Evolutionary conservation across 495 filamentous ascomycete species (phyloP), one percentile per base, ranked within the genome.

Genomic region (Immersiella caudata): DNA sequence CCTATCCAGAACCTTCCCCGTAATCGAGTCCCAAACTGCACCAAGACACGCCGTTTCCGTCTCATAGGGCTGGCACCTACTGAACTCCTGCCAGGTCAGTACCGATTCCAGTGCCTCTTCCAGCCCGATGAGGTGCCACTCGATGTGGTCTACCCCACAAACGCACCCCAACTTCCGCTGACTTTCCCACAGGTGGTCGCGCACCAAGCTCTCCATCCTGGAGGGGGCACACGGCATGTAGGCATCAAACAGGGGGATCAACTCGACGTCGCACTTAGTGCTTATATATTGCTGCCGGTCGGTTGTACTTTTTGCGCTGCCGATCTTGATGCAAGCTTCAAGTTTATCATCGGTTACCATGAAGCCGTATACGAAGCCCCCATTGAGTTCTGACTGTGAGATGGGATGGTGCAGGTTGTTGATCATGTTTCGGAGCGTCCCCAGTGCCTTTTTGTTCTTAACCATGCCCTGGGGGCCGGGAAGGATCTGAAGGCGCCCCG

Each of bases 191-290:
- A 54, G n/a, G 50, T 54, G 50, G 50, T 54, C 50, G 50, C n/a
- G 50, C 50, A 54, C 50, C 50, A 54, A 54, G 50, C 50, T 54
- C 50, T 54, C 50, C 50, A 54, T 54, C 50, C 50, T 54, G 50
- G 6, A 18, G 50, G 50, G 50, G 6, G 21, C 50, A 6, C 6
- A 54, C 50, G 50, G 50, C 50, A 54, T 54, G 50, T 54, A 54
- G 50, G 16, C 50, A 5, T 54, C 50, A 54, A 54, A 54, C 50
- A 54, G 50, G 6, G 50, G 50, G 50, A 54, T 54, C 50, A 54
- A 18, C n/a, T 54, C 50, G 6, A 54, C 50, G 6, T 54, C n/a
- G 50, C 50, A 54, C 50, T 54, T 54, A 18, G 6, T 54, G 50
- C 50, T 54, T 54, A 54, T 54, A 6, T 18, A 18, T 54, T 54